These are phyloP conservation scores for Rachicladosporium sp. DNA, from an alignment of 2,329 filamentous ascomycete species.

Conservation along the genomic window DNA sequence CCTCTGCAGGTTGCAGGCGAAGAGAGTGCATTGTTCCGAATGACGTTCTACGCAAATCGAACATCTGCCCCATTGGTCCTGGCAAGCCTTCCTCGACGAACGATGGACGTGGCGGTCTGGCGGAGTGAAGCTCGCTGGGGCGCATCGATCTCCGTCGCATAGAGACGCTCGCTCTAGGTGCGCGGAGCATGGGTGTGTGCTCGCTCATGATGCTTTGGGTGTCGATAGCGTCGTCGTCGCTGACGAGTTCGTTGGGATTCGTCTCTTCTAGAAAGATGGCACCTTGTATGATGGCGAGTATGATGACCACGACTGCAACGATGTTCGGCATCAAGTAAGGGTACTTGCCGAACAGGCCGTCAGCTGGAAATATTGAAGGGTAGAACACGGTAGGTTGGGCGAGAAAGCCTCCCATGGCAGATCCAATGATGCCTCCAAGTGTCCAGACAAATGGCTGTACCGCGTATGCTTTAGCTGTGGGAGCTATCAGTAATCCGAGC, in stretches of 20 bases:
- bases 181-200: conserved; percentile 20
- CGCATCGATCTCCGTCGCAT: conserved; percentile 42
- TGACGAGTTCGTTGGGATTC: conserved; percentile 61
- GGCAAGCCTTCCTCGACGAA: conserved; percentile 34
- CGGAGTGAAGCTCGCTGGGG: conserved; percentile 60
- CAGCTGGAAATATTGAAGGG: conserved; percentile 54
- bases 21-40: conserved; percentile 8
- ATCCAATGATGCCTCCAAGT: conserved; percentile 75
- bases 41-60: conserved; percentile 6
- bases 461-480: conserved; percentile 61
- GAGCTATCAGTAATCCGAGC: conserved; percentile 1
- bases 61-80: conserved; percentile 5
- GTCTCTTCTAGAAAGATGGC: conserved; percentile 74
- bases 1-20: conserved; percentile 27
- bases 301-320: conserved; percentile 60
- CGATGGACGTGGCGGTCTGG: conserved; percentile 12
- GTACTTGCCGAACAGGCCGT: conserved; percentile 59
- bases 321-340: conserved; percentile 81
- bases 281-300: conserved; percentile 64
- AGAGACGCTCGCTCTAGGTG: conserved; percentile 51
- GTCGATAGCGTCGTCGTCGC: conserved; percentile 23
- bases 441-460: conserved; percentile 90
- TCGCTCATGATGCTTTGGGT: conserved; percentile 5
- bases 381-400: conserved; percentile 63
- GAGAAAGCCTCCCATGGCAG: conserved; percentile 73